Base-by-base conservation (phyloP, 768 basidiomycete species). In the Porphyrellus cyaneotinctus region DNA sequence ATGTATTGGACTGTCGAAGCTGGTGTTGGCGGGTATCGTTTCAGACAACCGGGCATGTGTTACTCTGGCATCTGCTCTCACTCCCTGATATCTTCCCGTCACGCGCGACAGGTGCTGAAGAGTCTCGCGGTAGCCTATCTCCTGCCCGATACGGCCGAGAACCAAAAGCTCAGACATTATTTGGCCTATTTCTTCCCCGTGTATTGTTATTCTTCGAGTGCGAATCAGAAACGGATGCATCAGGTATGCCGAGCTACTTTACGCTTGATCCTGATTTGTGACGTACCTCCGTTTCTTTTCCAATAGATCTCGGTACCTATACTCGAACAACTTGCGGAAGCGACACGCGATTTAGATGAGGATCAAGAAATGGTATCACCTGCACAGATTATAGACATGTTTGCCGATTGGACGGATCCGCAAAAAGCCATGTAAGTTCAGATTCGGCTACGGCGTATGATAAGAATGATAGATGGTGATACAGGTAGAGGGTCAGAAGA, bases 391-490 rank as follows among this genome's bases (percentile, higher is more conserved):
- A 85, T 83, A 0, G 72, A 84, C n/a, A 78, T 94, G 70, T 77
- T 95, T 62, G 76, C 87, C 3, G 91, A 94, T 58, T 95, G 93
- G 92, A 90, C 88, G 4, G 87, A 95, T 64, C 88, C 91, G 0
- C 76, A 81, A 62, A 91, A 89, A 62, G 78, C 80, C 32, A 77
- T 81, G 63, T 80, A 62, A 74, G 75, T 49, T 18, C 17, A 23
- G 17, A 8, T 36, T 36, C n/a, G 2, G 20, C 13, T 14, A 28
- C n/a, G n/a, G 23, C 15, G 23, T 12, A 7, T 14, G 13, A 28
- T 43, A 46, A 7, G 32, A 26, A 28, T n/a, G 15, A 39, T 3
- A 17, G 36, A 14, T 39, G 22, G 41, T 18, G 28, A 14, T 24
- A 17, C 2, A 14, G 38, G 59, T 76, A 11, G 71, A 69, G 13